These are phyloP conservation scores for Nemania bipapillata DNA, from an alignment of 2,329 filamentous ascomycete genomes.

Conservation along the genomic window DNA sequence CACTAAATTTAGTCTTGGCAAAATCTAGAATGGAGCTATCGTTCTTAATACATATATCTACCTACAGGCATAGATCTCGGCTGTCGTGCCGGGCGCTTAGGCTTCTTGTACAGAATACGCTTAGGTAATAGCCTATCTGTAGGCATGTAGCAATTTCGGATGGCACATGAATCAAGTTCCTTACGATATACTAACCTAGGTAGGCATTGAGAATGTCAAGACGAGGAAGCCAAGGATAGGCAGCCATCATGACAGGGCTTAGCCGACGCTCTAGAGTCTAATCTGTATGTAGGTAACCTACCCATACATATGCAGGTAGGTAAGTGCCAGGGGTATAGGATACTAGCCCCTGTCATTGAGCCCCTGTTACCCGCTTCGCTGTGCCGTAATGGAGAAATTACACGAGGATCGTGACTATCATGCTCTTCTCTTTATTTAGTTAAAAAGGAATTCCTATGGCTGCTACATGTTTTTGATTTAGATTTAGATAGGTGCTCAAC, in stretches of 20 bases:
- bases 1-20: neutral
- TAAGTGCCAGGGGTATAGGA: neutral
- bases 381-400: neutral
- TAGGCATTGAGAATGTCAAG: neutral
- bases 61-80: neutral
- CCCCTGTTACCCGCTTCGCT: too few relatives aligned
- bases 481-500: neutral
- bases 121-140: too few relatives aligned
- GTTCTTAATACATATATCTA: neutral
- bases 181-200: neutral
- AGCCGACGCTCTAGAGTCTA: too few relatives aligned
- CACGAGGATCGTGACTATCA: neutral
- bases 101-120: neutral
- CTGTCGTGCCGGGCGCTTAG: neutral
- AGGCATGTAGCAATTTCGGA: too few relatives aligned
- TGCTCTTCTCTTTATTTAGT: neutral
- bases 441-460: neutral
- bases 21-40: too few relatives aligned
- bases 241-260: neutral
- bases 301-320: too few relatives aligned
- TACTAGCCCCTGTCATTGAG: neutral
- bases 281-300: too few relatives aligned
- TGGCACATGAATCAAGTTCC: neutral
- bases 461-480: neutral
- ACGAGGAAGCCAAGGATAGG: neutral